Conservation (phyloP, 2,329 filamentous ascomycete genomes). For the Pleomassaria siparia region DNA sequence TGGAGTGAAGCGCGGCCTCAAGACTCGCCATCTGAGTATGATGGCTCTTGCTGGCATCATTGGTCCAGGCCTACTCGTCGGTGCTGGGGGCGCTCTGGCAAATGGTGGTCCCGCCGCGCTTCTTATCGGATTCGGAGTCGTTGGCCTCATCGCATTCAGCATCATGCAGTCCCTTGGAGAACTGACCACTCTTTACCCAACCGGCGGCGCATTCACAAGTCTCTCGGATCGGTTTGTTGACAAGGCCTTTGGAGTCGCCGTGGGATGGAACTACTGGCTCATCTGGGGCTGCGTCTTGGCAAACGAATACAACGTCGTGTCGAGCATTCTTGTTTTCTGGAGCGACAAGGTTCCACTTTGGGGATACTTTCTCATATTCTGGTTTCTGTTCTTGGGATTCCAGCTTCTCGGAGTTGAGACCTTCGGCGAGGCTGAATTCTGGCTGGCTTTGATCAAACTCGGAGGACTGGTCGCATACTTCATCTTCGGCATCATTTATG, state of each 20-base stretch:
- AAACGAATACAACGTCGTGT: slow-evolving; percentile 72
- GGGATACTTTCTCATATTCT: slow-evolving; percentile 47
- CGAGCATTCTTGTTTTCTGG: slow-evolving; percentile 68
- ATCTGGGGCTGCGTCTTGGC: slow-evolving; percentile 67
- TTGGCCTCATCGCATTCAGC: slow-evolving; percentile 67
- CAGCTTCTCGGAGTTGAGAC: slow-evolving; percentile 45
- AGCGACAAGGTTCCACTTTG: slow-evolving; percentile 51
- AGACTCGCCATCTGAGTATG: slow-evolving; percentile 68
- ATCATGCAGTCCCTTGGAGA: slow-evolving; percentile 76
- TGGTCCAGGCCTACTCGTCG: slow-evolving; percentile 72
- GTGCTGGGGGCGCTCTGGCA: slow-evolving; percentile 68
- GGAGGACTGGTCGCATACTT: slow-evolving; percentile 43
- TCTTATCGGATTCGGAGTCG: slow-evolving; percentile 71
- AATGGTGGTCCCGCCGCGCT: slow-evolving; percentile 71
- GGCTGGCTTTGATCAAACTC: slow-evolving; percentile 46
- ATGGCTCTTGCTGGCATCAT: slow-evolving; percentile 54
- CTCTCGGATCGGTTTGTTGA: slow-evolving; percentile 64
- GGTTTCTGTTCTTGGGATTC: slow-evolving; percentile 42
- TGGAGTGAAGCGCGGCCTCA: slow-evolving; percentile 69
- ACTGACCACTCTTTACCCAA: slow-evolving; percentile 71
- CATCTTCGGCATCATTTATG: slow-evolving; percentile 45
- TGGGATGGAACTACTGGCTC: slow-evolving; percentile 45
- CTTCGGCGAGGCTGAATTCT: slow-evolving; percentile 48
- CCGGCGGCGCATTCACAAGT: slow-evolving; percentile 70
- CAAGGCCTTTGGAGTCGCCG: slow-evolving; percentile 21